phyloP scores from a whole-genome alignment of 495 filamentous ascomycete species.

The Durotheca rogersii region DNA sequence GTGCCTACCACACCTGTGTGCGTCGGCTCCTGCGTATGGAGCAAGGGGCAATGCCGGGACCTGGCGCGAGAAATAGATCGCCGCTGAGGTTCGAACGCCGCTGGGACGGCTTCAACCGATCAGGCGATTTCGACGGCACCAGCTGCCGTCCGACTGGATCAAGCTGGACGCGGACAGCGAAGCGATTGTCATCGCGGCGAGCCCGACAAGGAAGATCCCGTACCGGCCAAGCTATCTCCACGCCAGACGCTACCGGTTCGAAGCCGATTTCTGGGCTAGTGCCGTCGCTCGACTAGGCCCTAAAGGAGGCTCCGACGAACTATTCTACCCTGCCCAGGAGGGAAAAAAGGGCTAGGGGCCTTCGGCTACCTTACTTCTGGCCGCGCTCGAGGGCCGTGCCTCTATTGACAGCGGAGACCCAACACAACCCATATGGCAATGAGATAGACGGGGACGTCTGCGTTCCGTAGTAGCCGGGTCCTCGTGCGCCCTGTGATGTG shows the following conservation, averaged over 20 bases:
- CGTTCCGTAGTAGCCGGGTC: slow-evolving; percentile 9
- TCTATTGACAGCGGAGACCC: slow-evolving; percentile 7
- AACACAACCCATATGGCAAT: neutral
- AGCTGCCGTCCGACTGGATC: slow-evolving; percentile 4
- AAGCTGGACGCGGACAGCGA: neutral
- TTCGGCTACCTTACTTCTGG: slow-evolving; percentile 4
- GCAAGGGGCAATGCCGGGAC: slow-evolving; percentile 23
- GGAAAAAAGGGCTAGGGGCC: neutral
- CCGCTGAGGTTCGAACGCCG: slow-evolving; percentile 13
- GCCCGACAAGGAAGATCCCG: slow-evolving; percentile 23
- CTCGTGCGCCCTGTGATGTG: slow-evolving; percentile 5
- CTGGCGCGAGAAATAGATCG: slow-evolving; percentile 23
- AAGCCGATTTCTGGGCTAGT: slow-evolving; percentile 2
- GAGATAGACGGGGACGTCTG: slow-evolving; percentile 13
- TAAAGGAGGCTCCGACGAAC: neutral
- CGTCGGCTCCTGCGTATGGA: slow-evolving; percentile 1
- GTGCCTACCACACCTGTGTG: no score
- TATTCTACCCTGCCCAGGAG: no score
- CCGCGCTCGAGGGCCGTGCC: slow-evolving; percentile 4
- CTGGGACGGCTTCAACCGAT: slow-evolving; percentile 1
- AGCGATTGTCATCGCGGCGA: slow-evolving; percentile 8
- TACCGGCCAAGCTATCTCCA: slow-evolving; percentile 3
- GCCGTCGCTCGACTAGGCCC: neutral
- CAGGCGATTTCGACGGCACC: slow-evolving; percentile 1
- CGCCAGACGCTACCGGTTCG: slow-evolving; percentile 8